Evolutionary conservation across 257 asterid genomes (phyloP).

Genomic region (Solanum lycopersicoides): DNA sequence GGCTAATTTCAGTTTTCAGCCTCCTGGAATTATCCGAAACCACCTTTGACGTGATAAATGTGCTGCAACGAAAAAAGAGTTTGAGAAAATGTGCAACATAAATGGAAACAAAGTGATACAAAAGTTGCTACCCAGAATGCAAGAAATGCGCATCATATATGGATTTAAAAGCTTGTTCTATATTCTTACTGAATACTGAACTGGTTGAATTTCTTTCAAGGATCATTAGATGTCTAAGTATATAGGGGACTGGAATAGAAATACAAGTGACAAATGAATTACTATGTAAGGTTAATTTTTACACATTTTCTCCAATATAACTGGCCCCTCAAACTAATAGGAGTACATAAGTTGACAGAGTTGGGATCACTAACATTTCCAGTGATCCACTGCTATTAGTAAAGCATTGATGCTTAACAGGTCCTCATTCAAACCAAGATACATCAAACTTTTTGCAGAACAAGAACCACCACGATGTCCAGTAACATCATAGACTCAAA

Average conservation of each 20-base stretch:
- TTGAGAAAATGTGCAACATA: background rate
- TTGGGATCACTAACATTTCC: background rate
- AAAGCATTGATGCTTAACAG: background rate
- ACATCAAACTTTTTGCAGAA: background rate
- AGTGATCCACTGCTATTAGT: background rate
- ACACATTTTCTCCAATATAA: background rate
- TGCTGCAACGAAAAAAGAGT: background rate
- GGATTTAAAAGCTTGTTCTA: too few relatives aligned
- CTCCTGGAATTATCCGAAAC: background rate
- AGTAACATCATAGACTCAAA: background rate
- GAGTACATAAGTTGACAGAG: background rate
- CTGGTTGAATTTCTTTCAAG: too few relatives aligned
- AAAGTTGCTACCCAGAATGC: too few relatives aligned
- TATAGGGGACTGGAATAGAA: too few relatives aligned
- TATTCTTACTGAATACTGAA: too few relatives aligned
- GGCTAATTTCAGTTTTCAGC: background rate
- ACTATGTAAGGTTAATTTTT: background rate
- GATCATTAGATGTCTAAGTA: too few relatives aligned
- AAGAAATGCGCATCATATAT: too few relatives aligned
- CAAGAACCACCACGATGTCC: background rate
- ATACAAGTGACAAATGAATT: background rate
- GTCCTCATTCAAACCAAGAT: background rate
- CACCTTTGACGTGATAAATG: background rate
- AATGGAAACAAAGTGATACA: background rate
- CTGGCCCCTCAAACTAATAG: background rate